phyloP scores from a whole-genome alignment of 1,139 yeast genomes.

The Suhomyces yuchorum region DNA sequence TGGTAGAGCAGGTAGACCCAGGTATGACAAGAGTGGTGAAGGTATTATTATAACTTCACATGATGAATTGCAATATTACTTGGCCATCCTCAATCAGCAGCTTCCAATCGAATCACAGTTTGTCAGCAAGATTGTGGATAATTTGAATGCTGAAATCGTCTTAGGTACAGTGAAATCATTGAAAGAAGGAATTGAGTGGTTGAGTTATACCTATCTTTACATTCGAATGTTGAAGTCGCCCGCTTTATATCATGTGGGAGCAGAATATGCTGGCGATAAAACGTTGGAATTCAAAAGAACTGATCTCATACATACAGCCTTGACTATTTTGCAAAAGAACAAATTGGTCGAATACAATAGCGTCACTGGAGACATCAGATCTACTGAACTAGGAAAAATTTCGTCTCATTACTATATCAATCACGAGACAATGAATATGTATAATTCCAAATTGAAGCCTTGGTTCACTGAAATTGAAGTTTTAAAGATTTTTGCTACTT shows the following conservation, averaged over 20 bases:
- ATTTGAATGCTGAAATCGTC: constrained; percentile 84
- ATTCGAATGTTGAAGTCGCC: constrained; percentile 82
- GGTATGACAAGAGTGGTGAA: constrained; percentile 90
- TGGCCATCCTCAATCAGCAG: constrained; percentile 87
- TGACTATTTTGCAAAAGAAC: constrained; percentile 55
- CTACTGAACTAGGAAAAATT: constrained; percentile 82
- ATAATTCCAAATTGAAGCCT: constrained; percentile 62
- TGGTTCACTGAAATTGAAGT: constrained; percentile 73
- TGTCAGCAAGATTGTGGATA: constrained; percentile 69
- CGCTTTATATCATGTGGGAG: constrained; percentile 71
- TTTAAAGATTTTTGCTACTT: constrained; percentile 71
- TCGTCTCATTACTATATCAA: constrained; percentile 87
- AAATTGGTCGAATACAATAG: constrained; percentile 63
- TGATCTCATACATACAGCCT: constrained; percentile 78
- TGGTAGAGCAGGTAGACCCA: constrained; percentile 97
- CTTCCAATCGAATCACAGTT: constrained; percentile 91
- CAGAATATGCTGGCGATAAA: constrained; percentile 47
- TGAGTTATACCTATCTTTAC: constrained; percentile 75
- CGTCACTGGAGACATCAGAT: constrained; percentile 39
- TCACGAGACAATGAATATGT: constrained; percentile 67
- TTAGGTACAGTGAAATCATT: constrained; percentile 63
- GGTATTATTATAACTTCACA: constrained; percentile 92
- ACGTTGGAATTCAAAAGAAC: constrained; percentile 53
- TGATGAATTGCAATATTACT: constrained; percentile 81
- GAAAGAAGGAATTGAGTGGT: constrained; percentile 76